Conservation (phyloP, 2,329 filamentous ascomycete genomes). For the Colletotrichum limetticola region DNA sequence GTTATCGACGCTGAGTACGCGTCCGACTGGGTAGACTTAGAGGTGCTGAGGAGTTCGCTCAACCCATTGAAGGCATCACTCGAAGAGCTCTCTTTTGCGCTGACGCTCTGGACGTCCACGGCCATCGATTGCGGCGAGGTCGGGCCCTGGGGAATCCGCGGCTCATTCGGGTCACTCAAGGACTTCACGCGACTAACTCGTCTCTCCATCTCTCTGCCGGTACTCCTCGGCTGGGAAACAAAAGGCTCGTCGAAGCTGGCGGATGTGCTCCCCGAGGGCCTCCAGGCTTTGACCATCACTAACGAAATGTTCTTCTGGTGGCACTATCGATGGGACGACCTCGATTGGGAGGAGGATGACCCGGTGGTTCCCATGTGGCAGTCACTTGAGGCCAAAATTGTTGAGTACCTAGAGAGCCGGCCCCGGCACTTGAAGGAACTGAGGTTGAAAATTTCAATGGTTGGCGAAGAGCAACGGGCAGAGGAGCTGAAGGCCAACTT, state of each 20-base stretch:
- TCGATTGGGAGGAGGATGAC: background rate
- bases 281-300: background rate
- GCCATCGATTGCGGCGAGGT: constrained; percentile 6
- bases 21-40: background rate
- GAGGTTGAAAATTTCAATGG: background rate
- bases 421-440: background rate
- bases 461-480: background rate
- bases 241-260: background rate
- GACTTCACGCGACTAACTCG: background rate
- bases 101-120: background rate
- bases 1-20: constrained; percentile 5
- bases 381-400: background rate
- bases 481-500: background rate
- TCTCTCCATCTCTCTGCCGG: background rate
- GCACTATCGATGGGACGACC: constrained; percentile 12
- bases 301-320: constrained; percentile 17
- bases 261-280: background rate
- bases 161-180: background rate
- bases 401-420: background rate
- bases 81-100: background rate
- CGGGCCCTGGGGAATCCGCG: constrained; percentile 6
- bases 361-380: background rate
- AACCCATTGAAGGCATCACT: background rate
- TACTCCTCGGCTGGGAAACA: constrained; percentile 8
- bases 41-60: background rate